Evolutionary conservation across 352 stramenopile species (phyloP), one percentile per base, ranked within the genome.

Genomic region (Pythium brachiatum): DNA sequence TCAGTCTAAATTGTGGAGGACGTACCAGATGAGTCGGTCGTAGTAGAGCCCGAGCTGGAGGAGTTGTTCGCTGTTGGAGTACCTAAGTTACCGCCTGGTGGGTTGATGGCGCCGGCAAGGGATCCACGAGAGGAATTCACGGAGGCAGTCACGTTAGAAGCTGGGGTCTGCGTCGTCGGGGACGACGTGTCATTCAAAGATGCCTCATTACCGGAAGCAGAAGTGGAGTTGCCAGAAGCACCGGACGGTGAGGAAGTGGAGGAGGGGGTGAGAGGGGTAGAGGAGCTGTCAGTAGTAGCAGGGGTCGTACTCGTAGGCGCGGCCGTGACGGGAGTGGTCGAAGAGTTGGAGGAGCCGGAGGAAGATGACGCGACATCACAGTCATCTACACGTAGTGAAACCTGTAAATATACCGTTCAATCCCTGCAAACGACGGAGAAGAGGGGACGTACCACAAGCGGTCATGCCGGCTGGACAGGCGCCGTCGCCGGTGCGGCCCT

Each of bases 381-480:
- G 48, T 57, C 41, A 51, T 57, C 55, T 64, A 47, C 31, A 44
- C 7, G 7, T 32, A 27, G 2, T 29, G 31, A 43, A 18, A 21
- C 15, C 26, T 13, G 29, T 62, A 1, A 38, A 31, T 20, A 26
- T 23, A 23, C 1, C 5, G 9, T 23, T 58, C 21, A 32, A 44
- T 38, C 18, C 16, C 15, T 15, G 4, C 11, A 53, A 0, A 55
- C 18, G 32, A 18, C 2, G 3, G 1, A 29, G 9, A 43, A 60
- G n/a, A n/a, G n/a, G n/a, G n/a, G n/a, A n/a, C 62, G 31, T 51
- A 69, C 62, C 62, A 20, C 62, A 69, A 29, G 63, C 41, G 15
- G 55, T 62, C 13, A 7, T 8, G 21, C 62, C 62, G 13, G 27
- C 16, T 5, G 26, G 34, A 31, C 62, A 69, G 15, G 16, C 21